Percentiles rank a stretch among this genome's conserved stretches.
phyloP scores from a whole-genome alignment of 2,329 filamentous ascomycete genomes.

The Pseudocercospora macadamiae region DNA sequence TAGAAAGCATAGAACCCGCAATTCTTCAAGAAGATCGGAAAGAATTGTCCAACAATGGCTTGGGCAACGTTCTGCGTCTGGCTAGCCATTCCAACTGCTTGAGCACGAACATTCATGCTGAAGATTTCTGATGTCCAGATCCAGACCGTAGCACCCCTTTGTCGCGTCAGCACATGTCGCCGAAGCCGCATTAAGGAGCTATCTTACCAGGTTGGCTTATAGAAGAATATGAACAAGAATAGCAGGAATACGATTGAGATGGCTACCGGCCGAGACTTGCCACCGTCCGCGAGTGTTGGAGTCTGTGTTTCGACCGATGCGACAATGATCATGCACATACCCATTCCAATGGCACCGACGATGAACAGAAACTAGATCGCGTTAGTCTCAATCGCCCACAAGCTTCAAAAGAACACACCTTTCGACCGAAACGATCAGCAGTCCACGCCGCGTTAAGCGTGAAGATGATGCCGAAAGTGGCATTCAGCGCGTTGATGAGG shows the following conservation, averaged over 20 bases:
- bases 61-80: slow-evolving; percentile 64
- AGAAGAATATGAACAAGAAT: slow-evolving; percentile 22
- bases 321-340: slow-evolving; percentile 70
- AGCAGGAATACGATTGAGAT: slow-evolving; percentile 68
- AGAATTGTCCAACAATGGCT: slow-evolving; percentile 70
- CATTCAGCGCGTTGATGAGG: slow-evolving; percentile 74
- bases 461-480: slow-evolving; percentile 72
- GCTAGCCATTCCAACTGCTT: slow-evolving; percentile 69
- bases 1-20: slow-evolving; percentile 60
- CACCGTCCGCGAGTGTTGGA: slow-evolving; percentile 54
- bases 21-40: slow-evolving; percentile 67
- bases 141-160: slow-evolving; percentile 53
- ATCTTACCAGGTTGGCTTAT: slow-evolving; percentile 67
- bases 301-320: slow-evolving; percentile 61
- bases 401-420: slow-evolving; percentile 34
- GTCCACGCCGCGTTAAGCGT: slow-evolving; percentile 75
- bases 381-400: background rate
- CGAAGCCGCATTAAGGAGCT: slow-evolving; percentile 40
- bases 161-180: background rate
- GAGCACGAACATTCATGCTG: slow-evolving; percentile 71
- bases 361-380: slow-evolving; percentile 62
- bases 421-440: slow-evolving; percentile 70
- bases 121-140: slow-evolving; percentile 73
- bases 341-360: slow-evolving; percentile 69
- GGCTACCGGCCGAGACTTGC: slow-evolving; percentile 63